Conservation (phyloP, 768 basidiomycete genomes). For the Agrocybe praecox region DNA sequence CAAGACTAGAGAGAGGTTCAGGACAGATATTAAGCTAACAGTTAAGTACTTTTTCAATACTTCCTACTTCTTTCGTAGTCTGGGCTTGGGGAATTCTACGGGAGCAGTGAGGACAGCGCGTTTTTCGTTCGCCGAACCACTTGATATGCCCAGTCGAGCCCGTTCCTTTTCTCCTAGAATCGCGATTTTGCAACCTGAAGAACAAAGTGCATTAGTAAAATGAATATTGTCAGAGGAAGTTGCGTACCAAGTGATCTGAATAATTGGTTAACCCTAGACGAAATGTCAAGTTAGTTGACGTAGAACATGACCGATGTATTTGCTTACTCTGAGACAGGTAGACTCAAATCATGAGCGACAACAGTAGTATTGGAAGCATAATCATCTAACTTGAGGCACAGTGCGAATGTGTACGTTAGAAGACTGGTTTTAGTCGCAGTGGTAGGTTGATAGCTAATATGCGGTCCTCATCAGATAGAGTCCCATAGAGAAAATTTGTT, state of each 20-base stretch:
- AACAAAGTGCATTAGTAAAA: conserved; percentile 6
- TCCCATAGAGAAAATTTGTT: background rate
- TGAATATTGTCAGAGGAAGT: background rate
- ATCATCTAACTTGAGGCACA: conserved; percentile 79
- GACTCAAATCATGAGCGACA: conserved; percentile 75
- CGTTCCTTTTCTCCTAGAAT: conserved; percentile 63
- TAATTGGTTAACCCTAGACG: conserved; percentile 56
- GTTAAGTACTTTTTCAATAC: no score
- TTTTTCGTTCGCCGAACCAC: conserved; percentile 62
- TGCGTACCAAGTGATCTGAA: conserved; percentile 74
- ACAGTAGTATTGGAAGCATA: conserved; percentile 69
- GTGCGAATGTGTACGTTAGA: conserved; percentile 76
- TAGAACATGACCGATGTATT: background rate
- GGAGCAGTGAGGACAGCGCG: conserved; percentile 78
- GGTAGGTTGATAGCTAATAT: conserved; percentile 55
- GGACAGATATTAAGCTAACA: no score
- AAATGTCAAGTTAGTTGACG: conserved; percentile 1
- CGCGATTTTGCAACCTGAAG: conserved; percentile 71
- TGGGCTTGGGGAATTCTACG: conserved; percentile 78
- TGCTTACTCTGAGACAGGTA: conserved; percentile 66
- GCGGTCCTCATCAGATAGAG: background rate
- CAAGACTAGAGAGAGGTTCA: no score
- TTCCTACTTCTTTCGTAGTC: conserved; percentile 33
- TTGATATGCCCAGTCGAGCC: conserved; percentile 66
- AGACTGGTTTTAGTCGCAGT: conserved; percentile 71